Evolutionary conservation across 257 asterid genomes (phyloP), one percentile per base, ranked within the genome.

Genomic region (Salvia rosmarinus): DNA sequence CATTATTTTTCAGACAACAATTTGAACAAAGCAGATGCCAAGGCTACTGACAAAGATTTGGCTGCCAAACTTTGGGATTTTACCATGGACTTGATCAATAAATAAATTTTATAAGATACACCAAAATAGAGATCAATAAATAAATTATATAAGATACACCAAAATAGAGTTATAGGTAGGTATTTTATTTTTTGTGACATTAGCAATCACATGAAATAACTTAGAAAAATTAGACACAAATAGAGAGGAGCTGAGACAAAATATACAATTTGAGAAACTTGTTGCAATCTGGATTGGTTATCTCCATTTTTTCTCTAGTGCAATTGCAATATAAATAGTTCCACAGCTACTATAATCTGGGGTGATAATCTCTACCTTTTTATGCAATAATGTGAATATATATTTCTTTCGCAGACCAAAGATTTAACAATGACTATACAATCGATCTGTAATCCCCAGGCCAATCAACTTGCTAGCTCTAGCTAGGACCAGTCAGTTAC

Each of bases 41-140:
- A 13, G 57, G 88, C 90, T 49, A 13, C 58, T 42, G 84, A 89
- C 75, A 69, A n/a, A 55, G 83, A 80, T 49, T 79, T 91, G 82
- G 91, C 92, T 6, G 82, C 40, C 64, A 81, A 77, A 72, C 90
- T 91, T 12, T 91, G 98, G 96, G 92, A 91, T 68, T 89, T 86
- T 57, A 89, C 92, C 82, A 46, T 82, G 75, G 71, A 85, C 44
- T 64, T 88, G 70, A 56, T 77, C 0, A 72, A 88, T 60, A 76
- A 76, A 47, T 71, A 51, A 51, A 9, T 71, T 1, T 35, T 12
- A 25, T 21, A 37, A 42, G 60, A 30, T 32, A 71, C 13, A 37
- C 35, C 39, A 21, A 20, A 21, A 21, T 42, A 42, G 11, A 10
- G 3, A 56, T 77, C 0, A 72, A 88, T 60, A 76, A 76, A 47